Conservation (phyloP, 495 filamentous ascomycete species). For the Immersiella caudata region DNA sequence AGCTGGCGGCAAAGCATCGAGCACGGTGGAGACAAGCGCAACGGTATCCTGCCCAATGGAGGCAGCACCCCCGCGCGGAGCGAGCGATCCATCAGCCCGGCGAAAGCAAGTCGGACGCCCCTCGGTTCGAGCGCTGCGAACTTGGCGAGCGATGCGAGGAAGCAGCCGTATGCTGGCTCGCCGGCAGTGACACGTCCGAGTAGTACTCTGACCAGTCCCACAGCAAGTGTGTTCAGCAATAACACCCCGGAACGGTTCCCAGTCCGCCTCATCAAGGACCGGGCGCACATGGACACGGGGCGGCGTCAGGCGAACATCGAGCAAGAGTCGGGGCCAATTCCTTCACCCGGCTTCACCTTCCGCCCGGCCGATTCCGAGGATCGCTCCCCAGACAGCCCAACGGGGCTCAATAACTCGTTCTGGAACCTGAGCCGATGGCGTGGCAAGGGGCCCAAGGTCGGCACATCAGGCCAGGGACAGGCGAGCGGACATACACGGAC, state of each 20-base stretch:
- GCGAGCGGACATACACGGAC: conserved; percentile 19
- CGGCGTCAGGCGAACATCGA: conserved; percentile 27
- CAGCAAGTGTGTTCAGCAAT: conserved; percentile 32
- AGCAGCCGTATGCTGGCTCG: conserved; percentile 43
- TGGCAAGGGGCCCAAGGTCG: conserved; percentile 36
- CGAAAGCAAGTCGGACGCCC: conserved; percentile 43
- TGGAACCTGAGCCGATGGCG: conserved; percentile 52
- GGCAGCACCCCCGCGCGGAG: conserved; percentile 40
- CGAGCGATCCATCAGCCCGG: conserved; percentile 55
- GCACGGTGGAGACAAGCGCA: conserved; percentile 38
- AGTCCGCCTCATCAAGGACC: conserved; percentile 14
- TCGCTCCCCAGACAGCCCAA: conserved; percentile 21
- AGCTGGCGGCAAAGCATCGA: conserved; percentile 85
- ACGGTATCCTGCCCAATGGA: conserved; percentile 33
- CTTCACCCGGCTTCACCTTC: conserved; percentile 47
- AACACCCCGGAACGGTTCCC: conserved; percentile 20
- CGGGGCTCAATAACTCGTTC: conserved; percentile 36
- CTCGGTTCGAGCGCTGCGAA: conserved; percentile 39
- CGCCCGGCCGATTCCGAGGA: conserved; percentile 39
- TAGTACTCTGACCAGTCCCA: conserved; percentile 33
- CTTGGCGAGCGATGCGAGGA: conserved; percentile 45
- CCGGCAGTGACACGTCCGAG: conserved; percentile 25
- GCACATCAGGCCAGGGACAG: conserved; percentile 11
- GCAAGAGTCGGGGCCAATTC: conserved; percentile 25
- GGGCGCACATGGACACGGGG: conserved; percentile 1